Evolutionary conservation across 2,329 filamentous ascomycete genomes (phyloP), one percentile per base, ranked within the genome.

Genomic region (Fusarium sp.): DNA sequence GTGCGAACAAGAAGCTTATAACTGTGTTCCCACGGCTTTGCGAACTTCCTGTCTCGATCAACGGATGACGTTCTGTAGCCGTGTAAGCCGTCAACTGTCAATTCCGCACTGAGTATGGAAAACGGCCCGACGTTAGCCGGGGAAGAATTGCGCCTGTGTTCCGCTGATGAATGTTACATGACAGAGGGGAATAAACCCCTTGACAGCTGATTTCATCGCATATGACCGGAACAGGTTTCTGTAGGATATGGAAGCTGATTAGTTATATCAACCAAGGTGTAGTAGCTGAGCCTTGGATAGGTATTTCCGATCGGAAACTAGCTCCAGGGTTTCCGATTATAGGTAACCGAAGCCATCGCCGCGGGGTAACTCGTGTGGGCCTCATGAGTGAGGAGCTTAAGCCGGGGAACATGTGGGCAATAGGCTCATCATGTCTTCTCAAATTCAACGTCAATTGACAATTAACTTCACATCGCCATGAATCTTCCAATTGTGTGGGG

Each of bases 81-180:
- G 66, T 65, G 63, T 75, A 67, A 78, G 73, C 76, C 73, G 76
- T 65, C 54, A 57, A 57, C 54, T 42, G 30, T 66, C 51, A 70
- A 72, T 79, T 79, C 78, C 77, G 78, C 77, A 59, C 66, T 68
- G 64, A 75, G 54, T 73, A 45, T 55, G 56, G 57, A 26, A n/a
- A 52, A 72, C 77, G 75, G 73, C 75, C 78, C 78, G 78, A 79
- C 63, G 75, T 75, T 80, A 80, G 71, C 78, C 78, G 78, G 51
- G 44, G 48, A 63, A 66, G 51, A 64, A 72, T 55, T 48, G 66
- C 66, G 66, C 67, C 47, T 56, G 28, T 47, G 70, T 79, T 79
- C 78, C 77, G 78, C 75, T 55, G 42, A 54, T 26, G 50, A 22
- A 68, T 68, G 50, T 45, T 69, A 51, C 57, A 30, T 41, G 34